Percentiles rank a stretch among this genome's conserved stretches.
Evolutionary conservation across 352 stramenopile species (phyloP).

Genomic region (Phytophthora cryptogea): DNA sequence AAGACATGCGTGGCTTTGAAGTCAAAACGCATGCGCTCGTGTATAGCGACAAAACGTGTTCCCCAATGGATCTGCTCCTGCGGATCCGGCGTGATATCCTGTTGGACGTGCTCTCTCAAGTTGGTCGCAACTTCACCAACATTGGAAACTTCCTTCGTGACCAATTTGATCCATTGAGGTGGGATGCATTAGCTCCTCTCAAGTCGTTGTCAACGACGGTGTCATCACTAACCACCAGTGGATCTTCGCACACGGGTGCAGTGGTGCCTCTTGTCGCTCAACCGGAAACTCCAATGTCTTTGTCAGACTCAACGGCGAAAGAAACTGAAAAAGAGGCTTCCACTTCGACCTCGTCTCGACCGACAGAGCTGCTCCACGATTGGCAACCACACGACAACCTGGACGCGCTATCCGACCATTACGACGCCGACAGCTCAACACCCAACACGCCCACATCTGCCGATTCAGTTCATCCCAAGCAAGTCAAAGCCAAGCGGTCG

Average conservation of each 20-base stretch:
- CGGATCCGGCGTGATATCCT: constrained; percentile 82
- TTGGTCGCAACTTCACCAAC: constrained; percentile 87
- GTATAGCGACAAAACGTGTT: constrained; percentile 88
- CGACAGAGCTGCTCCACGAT: constrained; percentile 12
- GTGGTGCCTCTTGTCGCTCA: constrained; percentile 15
- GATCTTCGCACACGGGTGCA: constrained; percentile 20
- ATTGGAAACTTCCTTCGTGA: constrained; percentile 83
- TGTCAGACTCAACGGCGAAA: constrained; percentile 3
- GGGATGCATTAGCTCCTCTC: constrained; percentile 70
- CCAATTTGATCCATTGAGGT: constrained; percentile 73
- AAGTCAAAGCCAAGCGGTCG: constrained; percentile 29
- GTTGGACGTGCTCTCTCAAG: constrained; percentile 82
- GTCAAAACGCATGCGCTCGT: constrained; percentile 87
- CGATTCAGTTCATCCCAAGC: constrained; percentile 7
- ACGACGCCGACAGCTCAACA: constrained; percentile 23
- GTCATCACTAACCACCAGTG: constrained; percentile 24
- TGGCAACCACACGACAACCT: constrained; percentile 5
- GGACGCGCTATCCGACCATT: constrained; percentile 3
- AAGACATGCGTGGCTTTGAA: constrained; percentile 87
- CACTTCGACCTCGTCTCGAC: constrained; percentile 3
- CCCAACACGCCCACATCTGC: constrained; percentile 21
- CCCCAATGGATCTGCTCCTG: constrained; percentile 68
- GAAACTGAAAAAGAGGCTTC: constrained; percentile 5
- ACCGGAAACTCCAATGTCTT: background rate
- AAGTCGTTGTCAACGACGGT: constrained; percentile 48